Evolutionary conservation across 768 basidiomycete species (phyloP), one percentile per base, ranked within the genome.

Genomic region (Cantharellus cinnabarinus): DNA sequence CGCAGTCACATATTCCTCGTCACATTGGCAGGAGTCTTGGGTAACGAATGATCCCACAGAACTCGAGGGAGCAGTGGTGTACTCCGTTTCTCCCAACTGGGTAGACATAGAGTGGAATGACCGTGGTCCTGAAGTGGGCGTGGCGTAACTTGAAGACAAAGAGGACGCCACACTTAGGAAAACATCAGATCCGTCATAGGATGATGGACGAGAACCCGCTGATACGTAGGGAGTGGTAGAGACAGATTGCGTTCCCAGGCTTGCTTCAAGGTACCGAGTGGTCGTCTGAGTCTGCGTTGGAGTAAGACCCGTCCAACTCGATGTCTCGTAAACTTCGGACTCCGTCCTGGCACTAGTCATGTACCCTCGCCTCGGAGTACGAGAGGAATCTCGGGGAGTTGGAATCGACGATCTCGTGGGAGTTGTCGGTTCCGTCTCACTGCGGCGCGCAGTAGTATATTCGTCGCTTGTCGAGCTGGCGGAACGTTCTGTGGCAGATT

Each of bases 1-100:
- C 0, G 73, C 73, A 2, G 76, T 74, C 3, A 74, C 62, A 54
- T 70, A 76, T 41, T 71, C 71, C 41, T 54, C 52, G 10, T 37
- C 35, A 37, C 52, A 10, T 37, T 10, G 38, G 10, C 7, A 10
- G 10, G 52, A 7, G 10, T 10, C 7, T 37, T 10, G 7, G 35
- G 38, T 14, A 37, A 7, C 7, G 35, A 7, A 37, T 37, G 52
- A 37, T 37, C 52, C 52, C 7, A 29, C 20, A 29, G 20, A 29
- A 29, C 20, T 29, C 20, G 52, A 54, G 10, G 52, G 7, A 10
- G 52, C 10, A 7, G 52, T 54, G 38, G 35, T 10, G 52, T 54
- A 54, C 38, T 54, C 10, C 10, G 52, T 70, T 70, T 15, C 63
- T 67, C 7, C 69, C 70, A 5, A 70, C 53, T 4, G 61, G 54